Base-by-base conservation (phyloP, 2,329 filamentous ascomycete genomes). In the Atkinsonella hypoxylon region DNA sequence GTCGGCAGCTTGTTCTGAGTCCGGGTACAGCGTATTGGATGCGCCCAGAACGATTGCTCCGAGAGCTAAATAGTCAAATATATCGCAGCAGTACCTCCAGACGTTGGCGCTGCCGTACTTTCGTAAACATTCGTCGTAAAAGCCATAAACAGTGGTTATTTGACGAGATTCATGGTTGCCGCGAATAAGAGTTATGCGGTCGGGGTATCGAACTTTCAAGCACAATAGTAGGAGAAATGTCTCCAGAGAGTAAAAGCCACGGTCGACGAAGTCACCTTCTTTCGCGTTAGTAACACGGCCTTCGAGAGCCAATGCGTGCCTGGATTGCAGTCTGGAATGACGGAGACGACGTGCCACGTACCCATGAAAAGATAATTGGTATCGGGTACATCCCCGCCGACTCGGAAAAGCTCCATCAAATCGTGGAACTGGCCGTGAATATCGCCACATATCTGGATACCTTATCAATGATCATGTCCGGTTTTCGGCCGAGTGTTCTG, bases 341-440 rank as follows among this genome's bases (percentile, higher is more conserved):
- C 20, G 3, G 15, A 9, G 26, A 7, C 6, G 17, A 3, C 22
- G 11, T 32, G 4, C 31, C 50, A 38, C 69, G 44, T 74, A 87
- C 85, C 90, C 89, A 96, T 95, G 71, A 96, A 96, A 3, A 96
- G 80, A 67, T 96, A 96, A 64, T 95, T 95, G 32, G 90, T 96
- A 63, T 96, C 91, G 40, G 90, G 90, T 4, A 94, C 88, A 65
- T 95, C 89, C 56, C 90, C 90, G 54, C 90, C 90, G 4, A 96
- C 90, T 49, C 89, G 81, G 65, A 96, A 96, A 6, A 96, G 80
- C 68, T 96, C 91, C 91, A 96, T 96, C 61, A 96, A 70, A 64
- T 96, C 90, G 63, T 96, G 90, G 64, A 96, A 96, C 67, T 96
- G 90, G 58, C 90, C 90, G 64, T 97, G 91, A 52, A 97, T 96